Percentiles rank a stretch among this genome's conserved stretches.
Evolutionary conservation across 345 rosid genomes (phyloP).

Genomic region (Anastatica hierochuntica): DNA sequence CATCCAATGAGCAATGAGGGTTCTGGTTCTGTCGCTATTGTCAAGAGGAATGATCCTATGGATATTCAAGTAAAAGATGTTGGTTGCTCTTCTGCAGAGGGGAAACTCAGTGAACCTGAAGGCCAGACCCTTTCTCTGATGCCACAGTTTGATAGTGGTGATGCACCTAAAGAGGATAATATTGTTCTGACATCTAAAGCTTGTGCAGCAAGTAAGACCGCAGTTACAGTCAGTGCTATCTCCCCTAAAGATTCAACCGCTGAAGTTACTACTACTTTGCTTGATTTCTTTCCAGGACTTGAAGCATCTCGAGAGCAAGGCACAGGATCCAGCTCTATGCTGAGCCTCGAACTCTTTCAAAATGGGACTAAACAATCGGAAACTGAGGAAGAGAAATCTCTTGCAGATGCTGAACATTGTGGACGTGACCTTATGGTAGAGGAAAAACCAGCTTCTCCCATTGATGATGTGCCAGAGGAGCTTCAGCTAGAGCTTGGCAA

Average conservation of each 20-base stretch:
- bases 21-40: conserved; percentile 6
- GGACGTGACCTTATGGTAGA: conserved; percentile 20
- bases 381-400: conserved; percentile 17
- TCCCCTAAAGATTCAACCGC: conserved; percentile 23
- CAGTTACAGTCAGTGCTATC: conserved; percentile 5
- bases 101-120: conserved; percentile 10
- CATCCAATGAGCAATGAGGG: conserved; percentile 25
- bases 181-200: conserved; percentile 9
- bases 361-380: conserved; percentile 12
- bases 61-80: conserved; percentile 22
- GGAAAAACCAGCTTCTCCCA: conserved; percentile 18
- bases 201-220: conserved; percentile 13
- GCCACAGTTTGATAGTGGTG: conserved; percentile 25
- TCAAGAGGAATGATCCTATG: conserved; percentile 3
- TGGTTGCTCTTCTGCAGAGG: conserved; percentile 18
- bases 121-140: conserved; percentile 26
- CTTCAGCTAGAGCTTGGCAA: conserved; percentile 27
- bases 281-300: conserved; percentile 19
- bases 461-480: conserved; percentile 29
- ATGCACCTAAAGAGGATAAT: conserved; percentile 21
- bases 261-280: conserved; percentile 15
- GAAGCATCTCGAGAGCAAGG: conserved; percentile 20
- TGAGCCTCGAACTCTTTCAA: conserved; percentile 25
- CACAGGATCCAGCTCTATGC: conserved; percentile 18
- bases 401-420: conserved; percentile 14